Evolutionary conservation across 345 rosid genomes (phyloP), one percentile per base, ranked within the genome.

Genomic region (Ailanthus altissimus): DNA sequence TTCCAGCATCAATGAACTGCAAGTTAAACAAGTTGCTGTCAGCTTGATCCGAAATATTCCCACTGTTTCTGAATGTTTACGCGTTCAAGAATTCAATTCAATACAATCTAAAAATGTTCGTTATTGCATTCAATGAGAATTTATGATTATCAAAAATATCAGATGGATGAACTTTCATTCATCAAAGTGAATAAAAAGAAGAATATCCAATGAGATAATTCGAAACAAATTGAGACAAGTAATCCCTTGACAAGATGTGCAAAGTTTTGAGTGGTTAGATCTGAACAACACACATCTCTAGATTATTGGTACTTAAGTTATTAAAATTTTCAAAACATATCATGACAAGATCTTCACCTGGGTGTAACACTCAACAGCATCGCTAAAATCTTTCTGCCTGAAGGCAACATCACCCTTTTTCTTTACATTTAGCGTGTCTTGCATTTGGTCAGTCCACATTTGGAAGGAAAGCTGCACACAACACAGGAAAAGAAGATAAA

Each of bases 371-470:
- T 89, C 96, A 1, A 89, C 85, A 36, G 97, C 97, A 75, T 82
- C 85, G 70, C 80, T 84, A 50, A 88, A 89, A 59, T 92, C 92
- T 77, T 87, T 95, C 83, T 90, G 91, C 77, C 89, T 84, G 80
- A 95, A 95, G 74, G 98, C 93, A 78, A 79, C 86, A 84, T 95
- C 98, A 21, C 98, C 98, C 84, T 85, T 90, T 82, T 95, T 95
- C 97, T 92, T 92, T n/a, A 83, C 85, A 70, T 86, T 92, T 50
- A 92, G 77, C 6, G 94, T 93, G 79, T 93, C 98, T 79, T 89
- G 91, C 99, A 93, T 93, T 84, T 95, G 96, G 81, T 93, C 90
- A 21, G 97, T 95, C 99, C 98, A 93, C 96, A 95, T 93, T 75
- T 95, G 98, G 88, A 95, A 95, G 7, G 99, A 93, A 64, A 95